Percentiles rank a stretch among this genome's conserved stretches.
phyloP scores from a whole-genome alignment of 345 rosid species.

The Zanthoxylum bungeanum region DNA sequence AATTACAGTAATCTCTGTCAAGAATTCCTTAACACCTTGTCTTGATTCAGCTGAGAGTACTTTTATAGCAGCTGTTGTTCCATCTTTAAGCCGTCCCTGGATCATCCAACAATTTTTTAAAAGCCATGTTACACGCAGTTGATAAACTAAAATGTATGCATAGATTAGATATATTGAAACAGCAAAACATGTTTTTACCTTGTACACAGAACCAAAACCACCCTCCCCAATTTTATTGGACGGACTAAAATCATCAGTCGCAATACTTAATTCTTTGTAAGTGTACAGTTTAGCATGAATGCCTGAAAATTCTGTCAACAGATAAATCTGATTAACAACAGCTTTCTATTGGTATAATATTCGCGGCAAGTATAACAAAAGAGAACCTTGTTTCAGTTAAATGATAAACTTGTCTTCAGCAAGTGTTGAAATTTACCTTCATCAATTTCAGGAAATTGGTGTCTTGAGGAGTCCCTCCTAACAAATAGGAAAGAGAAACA shows the following conservation, averaged over 20 bases:
- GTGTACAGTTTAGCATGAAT: slow-evolving; percentile 47
- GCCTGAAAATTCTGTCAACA: slow-evolving; percentile 48
- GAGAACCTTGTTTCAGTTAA: not conserved
- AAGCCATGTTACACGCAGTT: not conserved
- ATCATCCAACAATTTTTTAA: slow-evolving; percentile 21
- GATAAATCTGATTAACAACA: slow-evolving; percentile 18
- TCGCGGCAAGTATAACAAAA: not conserved
- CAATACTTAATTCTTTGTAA: slow-evolving; percentile 61
- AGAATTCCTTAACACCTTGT: slow-evolving; percentile 82
- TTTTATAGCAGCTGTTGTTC: slow-evolving; percentile 81
- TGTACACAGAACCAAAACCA: slow-evolving; percentile 90
- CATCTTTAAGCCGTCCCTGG: slow-evolving; percentile 83
- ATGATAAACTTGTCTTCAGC: not conserved
- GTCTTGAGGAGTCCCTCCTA: slow-evolving; percentile 18
- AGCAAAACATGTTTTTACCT: slow-evolving; percentile 39
- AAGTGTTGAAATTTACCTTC: slow-evolving; percentile 47
- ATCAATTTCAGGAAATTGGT: slow-evolving; percentile 33
- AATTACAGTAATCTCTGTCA: slow-evolving; percentile 80
- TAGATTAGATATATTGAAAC: not conserved
- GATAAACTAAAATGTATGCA: not conserved
- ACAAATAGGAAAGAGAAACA: slow-evolving; percentile 58
- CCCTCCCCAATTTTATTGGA: slow-evolving; percentile 87
- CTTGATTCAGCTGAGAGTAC: slow-evolving; percentile 89
- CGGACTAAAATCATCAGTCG: slow-evolving; percentile 68
- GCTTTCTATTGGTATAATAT: not conserved